Percentiles rank a stretch among this genome's conserved stretches.
These are phyloP conservation scores for Mortierella sp. DNA, from an alignment of 371 early-diverging fungal species.

Conservation along the genomic window DNA sequence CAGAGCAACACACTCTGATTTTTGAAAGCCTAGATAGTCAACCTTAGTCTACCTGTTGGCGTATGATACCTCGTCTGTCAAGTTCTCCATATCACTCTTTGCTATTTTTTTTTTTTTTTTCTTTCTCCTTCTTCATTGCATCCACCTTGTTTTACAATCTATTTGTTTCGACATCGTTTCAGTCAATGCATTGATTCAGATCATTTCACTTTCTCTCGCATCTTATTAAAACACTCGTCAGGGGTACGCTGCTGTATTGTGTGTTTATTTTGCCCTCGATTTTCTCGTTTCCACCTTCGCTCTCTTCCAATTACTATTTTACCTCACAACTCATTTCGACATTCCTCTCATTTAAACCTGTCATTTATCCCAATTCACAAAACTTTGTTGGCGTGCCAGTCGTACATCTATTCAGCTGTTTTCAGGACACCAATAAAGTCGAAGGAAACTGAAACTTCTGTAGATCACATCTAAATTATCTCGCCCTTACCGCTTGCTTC, in stretches of 20 bases:
- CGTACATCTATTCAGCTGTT: background rate
- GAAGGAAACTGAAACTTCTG: background rate
- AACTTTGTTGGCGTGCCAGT: too few relatives aligned
- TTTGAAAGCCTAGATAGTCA: background rate
- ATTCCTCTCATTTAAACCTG: too few relatives aligned
- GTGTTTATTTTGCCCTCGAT: background rate
- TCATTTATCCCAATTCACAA: too few relatives aligned
- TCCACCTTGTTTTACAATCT: background rate
- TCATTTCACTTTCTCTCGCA: background rate
- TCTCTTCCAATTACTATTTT: background rate
- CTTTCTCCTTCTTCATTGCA: background rate
- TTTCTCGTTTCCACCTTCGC: background rate
- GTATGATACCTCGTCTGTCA: background rate
- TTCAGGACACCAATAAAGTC: background rate
- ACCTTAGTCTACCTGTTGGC: background rate
- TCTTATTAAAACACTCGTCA: background rate
- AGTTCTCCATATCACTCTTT: background rate
- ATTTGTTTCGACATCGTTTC: background rate
- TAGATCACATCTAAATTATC: constrained; percentile 1
- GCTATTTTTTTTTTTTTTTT: background rate
- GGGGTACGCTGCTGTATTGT: background rate
- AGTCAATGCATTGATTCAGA: constrained; percentile 2
- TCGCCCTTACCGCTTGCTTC: background rate
- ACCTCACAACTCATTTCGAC: too few relatives aligned
- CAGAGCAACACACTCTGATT: background rate